Evolutionary conservation across 164 flowering plant species (phyloP).

Genomic region (Magnolia officinalis): DNA sequence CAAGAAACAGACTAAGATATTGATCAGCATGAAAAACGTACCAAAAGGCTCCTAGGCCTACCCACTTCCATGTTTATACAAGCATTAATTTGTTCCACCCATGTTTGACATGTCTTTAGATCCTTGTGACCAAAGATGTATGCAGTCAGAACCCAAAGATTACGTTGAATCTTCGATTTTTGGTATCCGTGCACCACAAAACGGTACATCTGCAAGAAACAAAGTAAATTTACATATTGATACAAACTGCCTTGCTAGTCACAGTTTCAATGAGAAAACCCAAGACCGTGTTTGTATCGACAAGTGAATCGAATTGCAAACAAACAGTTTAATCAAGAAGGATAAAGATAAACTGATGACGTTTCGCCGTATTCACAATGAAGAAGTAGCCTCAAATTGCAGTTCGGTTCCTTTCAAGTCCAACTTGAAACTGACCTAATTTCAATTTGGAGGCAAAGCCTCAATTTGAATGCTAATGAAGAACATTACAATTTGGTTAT

Average conservation of each 20-base stretch:
- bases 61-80: conserved; percentile 39
- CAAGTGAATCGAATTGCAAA: not conserved
- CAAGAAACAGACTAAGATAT: not conserved
- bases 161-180: conserved; percentile 45
- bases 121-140: conserved; percentile 73
- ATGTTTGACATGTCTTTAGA: conserved; percentile 52
- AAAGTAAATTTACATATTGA: conserved; percentile 6
- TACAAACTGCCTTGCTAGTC: not conserved
- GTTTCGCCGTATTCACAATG: not conserved
- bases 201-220: conserved; percentile 61
- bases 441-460: not conserved
- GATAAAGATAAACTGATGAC: no score
- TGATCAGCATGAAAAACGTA: conserved; percentile 23
- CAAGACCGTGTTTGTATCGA: not conserved
- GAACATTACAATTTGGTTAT: no score
- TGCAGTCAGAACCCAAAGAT: conserved; percentile 39
- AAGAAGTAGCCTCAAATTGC: not conserved
- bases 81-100: conserved; percentile 53
- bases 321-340: no score
- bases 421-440: not conserved
- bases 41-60: conserved; percentile 86
- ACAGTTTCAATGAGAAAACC: not conserved
- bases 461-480: no score
- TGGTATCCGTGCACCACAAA: conserved; percentile 65
- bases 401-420: not conserved